These are phyloP conservation scores for Phytopythium litorale DNA, from an alignment of 352 stramenopile genomes.

Conservation along the genomic window DNA sequence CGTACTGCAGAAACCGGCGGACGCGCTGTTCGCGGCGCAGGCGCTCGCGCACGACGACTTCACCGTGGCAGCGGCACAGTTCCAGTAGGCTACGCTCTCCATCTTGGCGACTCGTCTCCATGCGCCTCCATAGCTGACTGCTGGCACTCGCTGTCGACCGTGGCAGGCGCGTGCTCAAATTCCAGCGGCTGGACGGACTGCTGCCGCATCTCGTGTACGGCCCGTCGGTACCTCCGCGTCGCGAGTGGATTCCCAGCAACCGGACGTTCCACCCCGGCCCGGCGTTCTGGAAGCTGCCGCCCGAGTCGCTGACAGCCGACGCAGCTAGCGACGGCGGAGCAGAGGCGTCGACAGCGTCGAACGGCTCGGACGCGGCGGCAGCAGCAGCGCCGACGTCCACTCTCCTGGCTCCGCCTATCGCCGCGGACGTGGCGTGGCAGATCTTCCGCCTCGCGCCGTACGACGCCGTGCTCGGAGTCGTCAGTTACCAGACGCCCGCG, in stretches of 20 bases:
- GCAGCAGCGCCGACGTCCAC: conserved; percentile 36
- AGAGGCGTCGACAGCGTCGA: background rate
- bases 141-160: too few relatives aligned
- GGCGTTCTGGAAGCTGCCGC: conserved; percentile 44
- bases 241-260: conserved; percentile 57
- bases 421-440: conserved; percentile 74
- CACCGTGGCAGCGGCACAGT: conserved; percentile 44
- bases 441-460: conserved; percentile 81
- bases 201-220: conserved; percentile 78
- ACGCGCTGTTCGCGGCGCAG: conserved; percentile 75
- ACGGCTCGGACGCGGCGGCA: conserved; percentile 1
- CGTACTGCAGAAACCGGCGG: conserved; percentile 47
- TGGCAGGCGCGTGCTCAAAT: conserved; percentile 44
- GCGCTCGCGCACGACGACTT: conserved; percentile 80
- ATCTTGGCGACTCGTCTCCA: too few relatives aligned
- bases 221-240: conserved; percentile 44
- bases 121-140: background rate
- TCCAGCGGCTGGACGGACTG: conserved; percentile 50
- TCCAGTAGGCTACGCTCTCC: conserved; percentile 27
- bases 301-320: background rate
- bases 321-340: background rate
- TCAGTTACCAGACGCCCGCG: conserved; percentile 47
- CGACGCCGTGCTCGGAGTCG: conserved; percentile 60
- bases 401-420: conserved; percentile 66
- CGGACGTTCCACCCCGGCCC: conserved; percentile 78